Percentiles rank a stretch among this genome's conserved stretches.
phyloP scores from a whole-genome alignment of 176 grass and related monocot species.

The Bolboschoenus planiculmis region DNA sequence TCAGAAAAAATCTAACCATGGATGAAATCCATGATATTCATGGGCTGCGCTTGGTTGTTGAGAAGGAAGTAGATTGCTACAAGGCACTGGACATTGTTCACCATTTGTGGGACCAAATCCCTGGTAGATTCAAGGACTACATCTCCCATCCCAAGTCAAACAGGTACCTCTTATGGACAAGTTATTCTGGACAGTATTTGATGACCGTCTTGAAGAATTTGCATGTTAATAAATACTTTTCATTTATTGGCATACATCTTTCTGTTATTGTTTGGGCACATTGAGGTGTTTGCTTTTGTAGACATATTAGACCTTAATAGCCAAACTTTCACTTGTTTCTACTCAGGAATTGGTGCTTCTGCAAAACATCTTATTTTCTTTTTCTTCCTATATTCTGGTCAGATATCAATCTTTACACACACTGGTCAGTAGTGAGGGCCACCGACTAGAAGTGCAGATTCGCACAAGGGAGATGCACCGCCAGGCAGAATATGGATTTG shows the following conservation, averaged over 20 bases:
- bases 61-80: constrained; percentile 81
- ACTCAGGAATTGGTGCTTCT: neutral
- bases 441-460: constrained; percentile 88
- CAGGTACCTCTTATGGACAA: constrained; percentile 38
- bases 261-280: neutral
- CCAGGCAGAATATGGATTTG: constrained; percentile 85
- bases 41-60: constrained; percentile 78
- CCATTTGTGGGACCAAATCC: constrained; percentile 53
- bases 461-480: constrained; percentile 89
- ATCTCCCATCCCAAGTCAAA: constrained; percentile 71
- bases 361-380: neutral
- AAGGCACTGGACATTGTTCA: constrained; percentile 62
- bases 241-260: neutral
- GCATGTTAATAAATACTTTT: neutral
- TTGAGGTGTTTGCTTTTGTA: neutral
- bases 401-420: constrained; percentile 87
- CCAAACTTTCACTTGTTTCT: neutral
- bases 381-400: neutral
- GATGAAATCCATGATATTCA: constrained; percentile 90
- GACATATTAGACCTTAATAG: neutral
- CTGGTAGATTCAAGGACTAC: constrained; percentile 83
- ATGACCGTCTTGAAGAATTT: neutral
- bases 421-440: constrained; percentile 42
- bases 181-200: constrained; percentile 2
- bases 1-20: constrained; percentile 75